Evolutionary conservation across 202 grass and related monocot species (phyloP), one percentile per base, ranked within the genome.

Genomic region (Schoenoplectus tabernaemontani): DNA sequence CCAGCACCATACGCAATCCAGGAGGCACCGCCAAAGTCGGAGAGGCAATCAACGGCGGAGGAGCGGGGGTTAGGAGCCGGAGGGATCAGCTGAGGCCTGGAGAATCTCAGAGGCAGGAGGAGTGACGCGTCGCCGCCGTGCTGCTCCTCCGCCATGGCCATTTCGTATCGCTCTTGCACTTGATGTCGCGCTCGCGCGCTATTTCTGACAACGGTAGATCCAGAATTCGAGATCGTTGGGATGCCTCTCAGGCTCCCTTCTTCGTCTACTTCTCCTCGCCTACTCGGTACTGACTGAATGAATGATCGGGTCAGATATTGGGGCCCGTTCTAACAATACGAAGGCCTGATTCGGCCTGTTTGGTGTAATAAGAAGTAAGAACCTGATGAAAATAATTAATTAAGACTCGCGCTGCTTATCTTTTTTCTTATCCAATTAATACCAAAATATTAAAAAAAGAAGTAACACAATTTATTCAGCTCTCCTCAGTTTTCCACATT

Each of bases 1-100:
- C 80, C 86, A 3, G 94, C 94, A 26, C 87, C 94, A 76, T 92
- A 93, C 23, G 94, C 86, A 41, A 94, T 84, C 89, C 91, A 97
- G 77, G 89, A 83, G 65, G 85, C 50, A 22, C 94, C 89, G 12
- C 86, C 94, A 83, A 93, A 78, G 54, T 97, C 86, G 11, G 84
- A 86, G 38, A 97, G 91, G 84, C 88, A 97, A 67, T 90, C 81
- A 71, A 97, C 74, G 33, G 89, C 66, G 24, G 87, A 84, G 64
- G 47, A 79, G 47, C 93, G 76, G 38, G 54, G 87, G 59, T 88
- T 89, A 67, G 94, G 89, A 44, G 94, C 87, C 22, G 94, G 91
- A 78, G 91, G 89, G 43, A 97, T 86, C 67, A 92, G 71, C 64
- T 97, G 82, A 53, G 86, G 82, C 36, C 59, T 85, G 80, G 81